A percentile compares a stretch with the other conserved stretches of the same genome.
phyloP scores from a whole-genome alignment of 257 asterid species.

The Voacanga thouarsii region DNA sequence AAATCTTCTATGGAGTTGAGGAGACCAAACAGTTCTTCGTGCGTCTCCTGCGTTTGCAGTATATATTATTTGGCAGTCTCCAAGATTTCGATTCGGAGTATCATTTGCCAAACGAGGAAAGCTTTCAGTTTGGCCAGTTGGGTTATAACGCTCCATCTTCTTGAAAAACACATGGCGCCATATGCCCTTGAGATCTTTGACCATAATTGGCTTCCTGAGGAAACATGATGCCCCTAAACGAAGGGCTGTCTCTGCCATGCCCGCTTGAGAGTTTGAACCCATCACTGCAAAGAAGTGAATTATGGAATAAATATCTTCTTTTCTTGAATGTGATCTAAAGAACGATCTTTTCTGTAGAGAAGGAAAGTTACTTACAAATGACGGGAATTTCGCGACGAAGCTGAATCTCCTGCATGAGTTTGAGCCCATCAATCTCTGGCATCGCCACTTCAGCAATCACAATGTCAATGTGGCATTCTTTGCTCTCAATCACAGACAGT shows the following conservation, averaged over 20 bases:
- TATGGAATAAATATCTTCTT: background rate
- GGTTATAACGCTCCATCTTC: background rate
- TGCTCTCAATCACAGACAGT: too few relatives aligned
- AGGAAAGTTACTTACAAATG: too few relatives aligned
- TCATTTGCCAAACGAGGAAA: too few relatives aligned
- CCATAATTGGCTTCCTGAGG: constrained; percentile 12
- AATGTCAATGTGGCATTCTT: too few relatives aligned
- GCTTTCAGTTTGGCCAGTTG: background rate
- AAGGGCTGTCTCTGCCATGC: constrained; percentile 7
- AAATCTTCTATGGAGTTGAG: constrained; percentile 19
- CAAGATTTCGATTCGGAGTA: too few relatives aligned
- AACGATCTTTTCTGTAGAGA: background rate
- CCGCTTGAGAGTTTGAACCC: background rate
- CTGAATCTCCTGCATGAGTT: too few relatives aligned
- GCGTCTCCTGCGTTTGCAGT: too few relatives aligned
- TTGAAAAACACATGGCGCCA: constrained; percentile 23
- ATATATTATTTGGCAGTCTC: too few relatives aligned
- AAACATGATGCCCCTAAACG: constrained; percentile 18
- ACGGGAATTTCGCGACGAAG: background rate
- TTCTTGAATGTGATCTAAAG: too few relatives aligned
- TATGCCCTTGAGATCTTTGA: background rate
- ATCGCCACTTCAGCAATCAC: too few relatives aligned
- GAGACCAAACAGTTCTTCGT: constrained; percentile 8
- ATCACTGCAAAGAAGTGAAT: constrained; percentile 12
- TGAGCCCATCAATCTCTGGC: too few relatives aligned